These are phyloP conservation scores for Sclerotinia glacialis DNA, from an alignment of 2,329 filamentous ascomycete genomes.

Conservation along the genomic window DNA sequence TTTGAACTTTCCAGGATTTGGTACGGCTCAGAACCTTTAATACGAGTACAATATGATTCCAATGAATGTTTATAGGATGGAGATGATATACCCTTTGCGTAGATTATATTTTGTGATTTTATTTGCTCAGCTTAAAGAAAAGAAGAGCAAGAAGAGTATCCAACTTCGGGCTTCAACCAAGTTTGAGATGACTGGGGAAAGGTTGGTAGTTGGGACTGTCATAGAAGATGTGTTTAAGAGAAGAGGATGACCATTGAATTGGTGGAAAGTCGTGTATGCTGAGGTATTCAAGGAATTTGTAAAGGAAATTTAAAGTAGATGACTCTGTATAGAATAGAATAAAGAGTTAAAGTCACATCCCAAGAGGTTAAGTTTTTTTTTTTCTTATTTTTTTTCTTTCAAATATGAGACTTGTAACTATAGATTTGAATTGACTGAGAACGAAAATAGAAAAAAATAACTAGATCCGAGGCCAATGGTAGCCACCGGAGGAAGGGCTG, in stretches of 20 bases:
- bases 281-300: background rate
- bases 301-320: background rate
- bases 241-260: background rate
- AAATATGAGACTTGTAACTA: too few species aligned
- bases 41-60: rapidly evolving
- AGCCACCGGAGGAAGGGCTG: too few species aligned
- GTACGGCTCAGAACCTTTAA: background rate
- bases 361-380: too few species aligned
- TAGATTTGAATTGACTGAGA: too few species aligned
- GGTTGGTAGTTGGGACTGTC: rapidly evolving
- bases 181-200: background rate
- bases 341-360: too few species aligned
- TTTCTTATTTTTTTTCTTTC: too few species aligned
- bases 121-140: background rate
- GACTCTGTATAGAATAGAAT: too few species aligned
- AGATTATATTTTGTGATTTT: background rate
- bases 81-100: background rate
- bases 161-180: background rate
- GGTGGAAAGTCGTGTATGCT: background rate
- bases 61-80: background rate
- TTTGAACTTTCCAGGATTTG: background rate
- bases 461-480: too few species aligned
- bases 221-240: background rate
- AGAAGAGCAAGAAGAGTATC: background rate
- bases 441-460: too few species aligned